phyloP scores from a whole-genome alignment of 2,329 filamentous ascomycete genomes.

The Fusarium virguliforme region DNA sequence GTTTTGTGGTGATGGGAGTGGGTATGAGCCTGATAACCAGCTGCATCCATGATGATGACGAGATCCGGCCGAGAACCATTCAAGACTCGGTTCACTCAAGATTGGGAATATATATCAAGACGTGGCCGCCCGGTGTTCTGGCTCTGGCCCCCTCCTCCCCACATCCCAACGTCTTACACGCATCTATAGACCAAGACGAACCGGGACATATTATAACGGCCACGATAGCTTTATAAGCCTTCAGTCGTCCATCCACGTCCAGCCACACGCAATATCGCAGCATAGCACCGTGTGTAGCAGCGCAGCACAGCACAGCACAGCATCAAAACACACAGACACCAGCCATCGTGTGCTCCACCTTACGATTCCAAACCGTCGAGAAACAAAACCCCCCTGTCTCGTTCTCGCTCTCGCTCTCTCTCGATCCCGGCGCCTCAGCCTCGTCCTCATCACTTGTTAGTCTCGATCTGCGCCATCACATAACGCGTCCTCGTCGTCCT shows the following conservation, averaged over 20 bases:
- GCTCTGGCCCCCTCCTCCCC: conserved; percentile 14
- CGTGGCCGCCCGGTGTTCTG: conserved; percentile 11
- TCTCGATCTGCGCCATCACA: conserved; percentile 38
- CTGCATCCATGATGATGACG: conserved; percentile 28
- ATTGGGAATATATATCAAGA: conserved; percentile 15
- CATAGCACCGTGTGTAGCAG: not conserved
- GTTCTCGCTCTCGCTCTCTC: conserved; percentile 43
- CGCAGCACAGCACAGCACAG: not conserved
- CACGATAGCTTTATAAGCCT: conserved; percentile 26
- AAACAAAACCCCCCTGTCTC: conserved; percentile 11
- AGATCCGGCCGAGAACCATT: conserved; percentile 16
- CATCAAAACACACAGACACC: not conserved
- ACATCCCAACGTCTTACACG: conserved; percentile 35
- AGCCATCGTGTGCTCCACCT: conserved; percentile 8
- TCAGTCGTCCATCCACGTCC: not conserved
- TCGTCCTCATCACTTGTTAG: conserved; percentile 19
- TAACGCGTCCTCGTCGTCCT: conserved; percentile 34
- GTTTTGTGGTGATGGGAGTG: conserved; percentile 35
- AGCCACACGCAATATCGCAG: not conserved
- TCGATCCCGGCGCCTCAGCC: conserved; percentile 28
- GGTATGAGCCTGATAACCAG: conserved; percentile 19
- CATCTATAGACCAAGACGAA: conserved; percentile 20
- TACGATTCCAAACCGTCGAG: conserved; percentile 7
- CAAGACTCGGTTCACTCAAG: not conserved
- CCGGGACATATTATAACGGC: conserved; percentile 19